Evolutionary conservation across 331 rosid genomes (phyloP), one percentile per base, ranked within the genome.

Genomic region (Stylosanthes scabra): DNA sequence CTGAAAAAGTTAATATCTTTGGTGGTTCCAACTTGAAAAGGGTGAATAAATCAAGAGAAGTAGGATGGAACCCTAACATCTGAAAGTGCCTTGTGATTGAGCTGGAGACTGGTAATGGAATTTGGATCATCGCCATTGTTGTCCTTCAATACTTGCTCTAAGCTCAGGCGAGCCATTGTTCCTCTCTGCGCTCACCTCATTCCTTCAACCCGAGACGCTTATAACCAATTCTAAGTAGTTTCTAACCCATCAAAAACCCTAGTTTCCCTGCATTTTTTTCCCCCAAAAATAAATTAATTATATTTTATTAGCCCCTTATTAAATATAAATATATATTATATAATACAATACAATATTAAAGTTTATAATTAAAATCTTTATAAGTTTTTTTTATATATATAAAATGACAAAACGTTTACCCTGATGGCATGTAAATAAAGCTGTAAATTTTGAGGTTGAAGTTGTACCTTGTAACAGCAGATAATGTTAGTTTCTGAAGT

Each of bases 41-140:
- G 66, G 29, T 3, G 41, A 4, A 51, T 57, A 78, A 46, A 81
- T 52, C 11, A 73, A 57, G 71, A 68, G 52, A 64, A 68, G 1
- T n/a, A 37, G n/a, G 1, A 65, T 4, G 9, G 70, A 7, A 41
- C 0, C 29, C 41, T 68, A 47, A 92, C 97, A 72, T 93, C 93
- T 39, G 92, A 85, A 66, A 93, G 93, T 63, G 96, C 91, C 70
- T 83, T 88, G 82, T 84, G 86, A 72, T 66, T 91, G 78, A 93
- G 97, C 7, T 65, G 81, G 80, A 93, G 96, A 66, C 77, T 66
- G 46, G 77, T 65, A 51, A 93, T 71, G 81, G 94, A 74, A 39
- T 14, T 55, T 15, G 91, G 72, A 78, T 91, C 86, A 64, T 80
- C 68, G 71, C 10, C 60, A 55, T 79, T 71, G 12, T 82, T 76